These are phyloP conservation scores for Tuber aestivum DNA, from an alignment of 495 filamentous ascomycete species.

Conservation along the genomic window DNA sequence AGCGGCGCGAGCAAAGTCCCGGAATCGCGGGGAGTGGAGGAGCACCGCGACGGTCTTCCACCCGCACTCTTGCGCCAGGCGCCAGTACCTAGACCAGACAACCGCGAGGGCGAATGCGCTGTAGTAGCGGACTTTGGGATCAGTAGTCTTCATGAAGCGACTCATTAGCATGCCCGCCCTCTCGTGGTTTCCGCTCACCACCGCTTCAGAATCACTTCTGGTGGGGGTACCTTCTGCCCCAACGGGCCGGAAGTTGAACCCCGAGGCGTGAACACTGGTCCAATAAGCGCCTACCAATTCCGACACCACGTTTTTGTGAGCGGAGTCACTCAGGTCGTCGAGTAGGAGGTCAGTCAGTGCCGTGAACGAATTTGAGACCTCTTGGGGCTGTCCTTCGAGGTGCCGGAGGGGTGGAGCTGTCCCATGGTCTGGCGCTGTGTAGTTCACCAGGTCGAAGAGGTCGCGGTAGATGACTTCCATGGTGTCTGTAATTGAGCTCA, in stretches of 20 bases:
- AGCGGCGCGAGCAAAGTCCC: conserved; percentile 3
- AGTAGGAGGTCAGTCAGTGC: background rate
- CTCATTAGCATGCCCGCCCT: conserved; percentile 9
- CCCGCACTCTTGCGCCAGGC: background rate
- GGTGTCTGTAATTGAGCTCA: background rate
- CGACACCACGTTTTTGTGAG: background rate
- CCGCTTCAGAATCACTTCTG: background rate
- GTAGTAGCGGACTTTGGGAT: background rate
- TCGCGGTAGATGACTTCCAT: conserved; percentile 24
- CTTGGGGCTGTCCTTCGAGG: background rate
- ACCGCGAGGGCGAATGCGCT: background rate
- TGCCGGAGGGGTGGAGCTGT: background rate
- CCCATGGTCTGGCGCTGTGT: background rate
- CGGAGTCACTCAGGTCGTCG: background rate
- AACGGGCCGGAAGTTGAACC: background rate
- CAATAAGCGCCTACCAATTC: conserved; percentile 12
- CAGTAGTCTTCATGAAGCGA: background rate
- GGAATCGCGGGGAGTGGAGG: conserved; percentile 17
- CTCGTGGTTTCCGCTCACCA: background rate
- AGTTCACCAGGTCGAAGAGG: conserved; percentile 19
- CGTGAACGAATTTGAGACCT: background rate
- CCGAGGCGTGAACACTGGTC: background rate
- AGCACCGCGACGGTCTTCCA: conserved; percentile 20
- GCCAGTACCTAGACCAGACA: conserved; percentile 24
- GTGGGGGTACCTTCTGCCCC: background rate